Evolutionary conservation across 805 yeast genomes (phyloP), one percentile per base, ranked within the genome.

Genomic region (Cyberlindnera lachancei): DNA sequence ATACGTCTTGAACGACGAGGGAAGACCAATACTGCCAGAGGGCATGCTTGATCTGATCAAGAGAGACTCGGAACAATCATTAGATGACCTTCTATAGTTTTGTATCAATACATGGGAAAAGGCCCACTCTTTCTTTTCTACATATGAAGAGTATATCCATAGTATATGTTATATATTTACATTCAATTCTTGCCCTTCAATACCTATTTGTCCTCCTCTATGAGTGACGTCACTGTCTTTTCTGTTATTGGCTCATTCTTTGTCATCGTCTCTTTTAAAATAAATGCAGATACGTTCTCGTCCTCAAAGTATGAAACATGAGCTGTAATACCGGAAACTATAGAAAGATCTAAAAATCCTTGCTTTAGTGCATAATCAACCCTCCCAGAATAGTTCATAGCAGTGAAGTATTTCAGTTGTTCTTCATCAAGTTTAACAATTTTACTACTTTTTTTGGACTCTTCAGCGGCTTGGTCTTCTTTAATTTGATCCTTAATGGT

Each of bases 271-370:
- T 86, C 87, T 29, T 63, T 65, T 51, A 88, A 56, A 5, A 90
- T 55, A 45, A 90, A 88, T 1, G 79, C 80, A 0, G 94, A 87
- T 23, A 90, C 76, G 47, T 87, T 87, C 31, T 75, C 68, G 45
- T 86, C 94, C 50, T 86, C 95, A 52, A 90, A 79, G 54, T 90
- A 90, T 29, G 85, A 75, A 11, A 84, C 75, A 55, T 90, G 98
- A 0, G 97, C 92, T 30, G 83, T 83, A 7, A 90, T 63, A 0
- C 95, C 92, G 4, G 86, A 72, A 9, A 90, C 65, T 22, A 86
- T 55, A 18, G 94, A 82, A 15, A 87, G 69, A 46, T 87, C 95
- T 41, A 88, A 70, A 15, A 79, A 66, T 8, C 90, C 84, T 51
- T 79, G 81, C 4, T 85, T 85, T 16, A 90, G 59, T 4, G 79